phyloP scores from a whole-genome alignment of 305 asterid species.

The Fraxinus greggii region DNA sequence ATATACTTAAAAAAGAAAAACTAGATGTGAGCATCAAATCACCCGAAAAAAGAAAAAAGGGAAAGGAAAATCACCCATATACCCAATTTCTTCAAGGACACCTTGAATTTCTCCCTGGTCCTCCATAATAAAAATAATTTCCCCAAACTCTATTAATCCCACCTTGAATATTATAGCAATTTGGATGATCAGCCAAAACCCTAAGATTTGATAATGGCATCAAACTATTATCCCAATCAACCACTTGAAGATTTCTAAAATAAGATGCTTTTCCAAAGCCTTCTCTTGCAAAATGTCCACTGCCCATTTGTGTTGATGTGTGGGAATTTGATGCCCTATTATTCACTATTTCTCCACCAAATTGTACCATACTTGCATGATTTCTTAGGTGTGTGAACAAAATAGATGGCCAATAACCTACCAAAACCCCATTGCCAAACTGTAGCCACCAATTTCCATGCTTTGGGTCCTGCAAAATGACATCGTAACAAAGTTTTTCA shows the following conservation, averaged over 20 bases:
- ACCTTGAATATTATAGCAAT: conserved; percentile 78
- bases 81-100: conserved; percentile 45
- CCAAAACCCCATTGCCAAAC: conserved; percentile 70
- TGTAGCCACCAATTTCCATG: conserved; percentile 97
- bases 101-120: conserved; percentile 80
- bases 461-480: conserved; percentile 67
- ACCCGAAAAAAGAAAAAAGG: conserved; percentile 7
- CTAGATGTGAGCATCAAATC: conserved; percentile 1
- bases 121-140: conserved; percentile 88
- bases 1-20: conserved; percentile 26
- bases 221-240: conserved; percentile 83
- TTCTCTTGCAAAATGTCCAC: conserved; percentile 89
- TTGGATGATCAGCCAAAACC: conserved; percentile 75
- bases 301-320: conserved; percentile 91
- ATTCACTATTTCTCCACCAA: conserved; percentile 89
- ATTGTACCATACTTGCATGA: conserved; percentile 85
- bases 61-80: not conserved
- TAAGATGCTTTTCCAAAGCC: conserved; percentile 90
- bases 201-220: conserved; percentile 68
- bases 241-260: conserved; percentile 73
- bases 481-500: not conserved
- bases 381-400: conserved; percentile 68
- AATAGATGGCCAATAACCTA: conserved; percentile 88
- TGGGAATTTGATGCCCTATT: conserved; percentile 48
- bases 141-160: conserved; percentile 87